These are phyloP conservation scores for Alternaria sp. DNA, from an alignment of 2,329 filamentous ascomycete species.

Conservation along the genomic window DNA sequence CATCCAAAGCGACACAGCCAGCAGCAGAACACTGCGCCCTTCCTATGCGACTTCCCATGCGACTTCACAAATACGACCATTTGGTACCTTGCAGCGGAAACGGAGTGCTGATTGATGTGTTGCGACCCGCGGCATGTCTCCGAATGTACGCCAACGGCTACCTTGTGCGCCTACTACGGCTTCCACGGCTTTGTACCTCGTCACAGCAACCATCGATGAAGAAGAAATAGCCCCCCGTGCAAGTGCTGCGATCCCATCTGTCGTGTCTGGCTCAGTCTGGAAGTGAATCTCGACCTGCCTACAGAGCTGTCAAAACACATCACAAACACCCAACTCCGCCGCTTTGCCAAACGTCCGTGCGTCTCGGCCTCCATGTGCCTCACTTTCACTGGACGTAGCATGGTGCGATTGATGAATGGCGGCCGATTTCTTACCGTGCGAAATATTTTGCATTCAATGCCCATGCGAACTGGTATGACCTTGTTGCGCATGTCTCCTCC, in stretches of 20 bases:
- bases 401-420: background rate
- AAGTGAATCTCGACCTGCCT: slow-evolving; percentile 1
- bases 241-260: background rate
- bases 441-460: slow-evolving; percentile 12
- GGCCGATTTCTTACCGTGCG: slow-evolving; percentile 15
- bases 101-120: slow-evolving; percentile 7
- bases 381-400: slow-evolving; percentile 16
- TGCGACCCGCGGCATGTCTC: background rate
- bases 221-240: background rate
- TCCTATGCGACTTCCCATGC: slow-evolving; percentile 5
- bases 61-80: background rate
- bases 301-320: background rate
- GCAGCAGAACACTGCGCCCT: slow-evolving; percentile 1
- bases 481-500: slow-evolving; percentile 1
- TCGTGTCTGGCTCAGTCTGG: background rate
- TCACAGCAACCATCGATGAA: background rate
- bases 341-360: slow-evolving; percentile 6
- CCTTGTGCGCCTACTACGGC: slow-evolving; percentile 6
- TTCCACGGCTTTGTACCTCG: background rate
- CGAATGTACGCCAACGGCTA: background rate
- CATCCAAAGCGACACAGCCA: slow-evolving; percentile 6
- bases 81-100: slow-evolving; percentile 3
- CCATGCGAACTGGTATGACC: slow-evolving; percentile 11
- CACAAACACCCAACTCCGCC: slow-evolving; percentile 1
- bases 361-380: slow-evolving; percentile 12